Base-by-base conservation (phyloP, 2,329 filamentous ascomycete genomes). In the Fusarium sp. region DNA sequence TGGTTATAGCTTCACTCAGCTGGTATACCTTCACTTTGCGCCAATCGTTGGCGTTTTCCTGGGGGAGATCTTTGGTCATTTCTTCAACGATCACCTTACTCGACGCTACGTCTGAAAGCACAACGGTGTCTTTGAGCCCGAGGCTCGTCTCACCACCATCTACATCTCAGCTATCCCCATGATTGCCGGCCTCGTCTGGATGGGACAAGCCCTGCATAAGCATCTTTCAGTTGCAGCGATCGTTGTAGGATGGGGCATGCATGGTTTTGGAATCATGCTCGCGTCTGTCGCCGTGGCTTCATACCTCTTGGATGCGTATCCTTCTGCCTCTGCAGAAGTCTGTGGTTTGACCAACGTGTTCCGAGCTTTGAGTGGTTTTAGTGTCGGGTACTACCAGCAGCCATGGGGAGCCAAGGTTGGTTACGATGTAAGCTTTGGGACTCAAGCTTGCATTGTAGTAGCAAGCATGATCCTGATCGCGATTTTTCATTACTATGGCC, bases 21-120 rank as follows among this genome's bases (percentile, higher is more conserved):
- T 89, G 53, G 88, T 86, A 73, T 85, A 78, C 78, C 88, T 90
- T 75, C 90, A 91, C 79, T 90, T 91, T 76, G 86, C 87, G 0
- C 87, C 87, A 6, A 83, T 90, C 31, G 83, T 89, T 3, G 88
- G 84, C 7, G 84, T 86, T 7, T 76, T 88, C 20, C 78, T 90
- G 1, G 89, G 88, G 31, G 87, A 89, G 79, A 61, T 86, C 0
- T 77, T 81, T 8, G 88, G 89, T 11, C 89, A 90, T 78, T 89
- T 84, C 83, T 79, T 90, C 11, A 87, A 90, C 77, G 88, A 90
- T 70, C 67, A 80, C 7, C 75, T 89, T 14, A 85, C 86, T 11
- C 79, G 76, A 16, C 77, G 81, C 31, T 87, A 86, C 70, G 85
- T 86, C 36, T 77, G 78, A 13, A 77, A 79, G 6, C 84, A 90